Evolutionary conservation across 192 early-diverging fungal species (phyloP), one percentile per base, ranked within the genome.

Genomic region (Gamsiella multidivaricata): DNA sequence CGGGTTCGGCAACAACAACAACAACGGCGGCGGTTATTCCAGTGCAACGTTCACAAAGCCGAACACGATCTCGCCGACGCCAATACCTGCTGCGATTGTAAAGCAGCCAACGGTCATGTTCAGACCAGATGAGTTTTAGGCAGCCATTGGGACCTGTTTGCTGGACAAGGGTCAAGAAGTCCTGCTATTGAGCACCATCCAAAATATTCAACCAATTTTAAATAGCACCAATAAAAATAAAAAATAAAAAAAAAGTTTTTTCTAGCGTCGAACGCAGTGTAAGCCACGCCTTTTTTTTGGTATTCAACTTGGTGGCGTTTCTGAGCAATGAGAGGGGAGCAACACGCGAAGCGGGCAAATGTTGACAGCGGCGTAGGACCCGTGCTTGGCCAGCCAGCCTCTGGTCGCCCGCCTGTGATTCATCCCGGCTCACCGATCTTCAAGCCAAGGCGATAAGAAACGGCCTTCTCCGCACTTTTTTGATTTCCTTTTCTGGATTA

Each of bases 61-160:
- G 17, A 78, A 67, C n/a, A 62, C 74, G 3, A 68, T 78, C 37
- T 28, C 41, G 18, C 74, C 74, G 42, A 64, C 65, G 49, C 60
- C 65, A 63, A 49, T 63, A 42, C 34, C 46, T 32, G 34, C 62
- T 2, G 43, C 50, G 1, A 43, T 61, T 41, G 62, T 36, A 9
- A 36, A 33, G 18, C 73, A 62, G 23, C 51, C 59, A 17, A 25
- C 51, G 41, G 54, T 12, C 60, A 78, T 78, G 74, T 78, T 64
- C 60, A 49, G 47, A 5, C 74, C 74, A 22, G 57, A 43, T 3
- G 74, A 61, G 28, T 36, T 78, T 25, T 78, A 57, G 62, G 43
- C 11, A 43, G n/a, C n/a, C n/a, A n/a, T n/a, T n/a, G n/a, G n/a
- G n/a, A n/a, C n/a, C n/a, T n/a, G n/a, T n/a, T n/a, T n/a, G n/a